phyloP scores from a whole-genome alignment of 495 filamentous ascomycete species.

The Penicillium coffeae region DNA sequence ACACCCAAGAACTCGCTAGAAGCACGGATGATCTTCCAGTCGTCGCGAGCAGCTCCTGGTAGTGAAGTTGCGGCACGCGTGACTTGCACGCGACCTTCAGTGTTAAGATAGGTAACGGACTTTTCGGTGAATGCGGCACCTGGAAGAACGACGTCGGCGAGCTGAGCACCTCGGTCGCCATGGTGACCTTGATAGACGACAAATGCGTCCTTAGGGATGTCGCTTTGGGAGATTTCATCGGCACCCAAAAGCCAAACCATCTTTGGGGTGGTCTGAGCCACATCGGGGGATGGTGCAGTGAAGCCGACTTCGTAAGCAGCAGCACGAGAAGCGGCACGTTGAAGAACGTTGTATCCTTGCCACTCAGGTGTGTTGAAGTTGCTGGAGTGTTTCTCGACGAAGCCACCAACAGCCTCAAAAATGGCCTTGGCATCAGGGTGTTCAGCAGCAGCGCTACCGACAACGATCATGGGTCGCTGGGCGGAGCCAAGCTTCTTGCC shows the following conservation, averaged over 20 bases:
- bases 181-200: conserved; percentile 98
- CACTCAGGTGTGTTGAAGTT: conserved; percentile 88
- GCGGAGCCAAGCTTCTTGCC: conserved; percentile 88
- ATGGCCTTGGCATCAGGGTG: conserved; percentile 87
- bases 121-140: conserved; percentile 97
- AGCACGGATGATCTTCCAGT: conserved; percentile 98
- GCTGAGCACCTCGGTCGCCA: conserved; percentile 86
- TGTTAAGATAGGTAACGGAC: conserved; percentile 94
- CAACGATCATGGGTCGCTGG: conserved; percentile 90
- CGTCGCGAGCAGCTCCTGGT: conserved; percentile 84
- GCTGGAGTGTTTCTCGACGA: conserved; percentile 84
- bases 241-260: conserved; percentile 96
- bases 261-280: conserved; percentile 81
- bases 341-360: conserved; percentile 96
- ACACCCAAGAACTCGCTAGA: conserved; percentile 83
- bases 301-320: conserved; percentile 97
- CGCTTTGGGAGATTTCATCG: conserved; percentile 75
- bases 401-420: conserved; percentile 81
- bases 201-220: conserved; percentile 91
- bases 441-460: conserved; percentile 85
- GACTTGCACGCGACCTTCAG: conserved; percentile 91
- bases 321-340: conserved; percentile 83
- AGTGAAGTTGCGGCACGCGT: conserved; percentile 80
- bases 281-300: conserved; percentile 69
- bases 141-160: conserved; percentile 91